Conservation (phyloP, 148 eudicot species). For the Simmondsia chinensis region DNA sequence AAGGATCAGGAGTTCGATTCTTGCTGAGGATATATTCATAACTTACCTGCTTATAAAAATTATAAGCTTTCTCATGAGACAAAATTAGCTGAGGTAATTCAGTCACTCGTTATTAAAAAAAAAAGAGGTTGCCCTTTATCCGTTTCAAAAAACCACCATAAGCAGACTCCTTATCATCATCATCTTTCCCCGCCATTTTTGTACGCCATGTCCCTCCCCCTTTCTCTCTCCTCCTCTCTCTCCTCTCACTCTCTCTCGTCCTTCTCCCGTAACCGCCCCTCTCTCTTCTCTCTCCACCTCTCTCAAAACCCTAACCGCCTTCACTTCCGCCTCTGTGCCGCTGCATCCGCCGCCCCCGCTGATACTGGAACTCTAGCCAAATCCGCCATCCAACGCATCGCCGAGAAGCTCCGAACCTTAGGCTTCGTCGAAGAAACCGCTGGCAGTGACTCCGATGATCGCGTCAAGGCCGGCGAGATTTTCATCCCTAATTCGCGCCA, state of each 20-base stretch:
- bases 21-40: no score
- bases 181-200: background rate
- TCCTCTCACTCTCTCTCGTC: conserved; percentile 3
- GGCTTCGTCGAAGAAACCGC: conserved; percentile 50
- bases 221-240: conserved; percentile 12
- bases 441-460: background rate
- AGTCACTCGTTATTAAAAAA: no score
- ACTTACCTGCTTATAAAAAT: no score
- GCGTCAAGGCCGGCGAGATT: conserved; percentile 37
- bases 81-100: no score
- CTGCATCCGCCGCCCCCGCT: conserved; percentile 7
- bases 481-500: conserved; percentile 61
- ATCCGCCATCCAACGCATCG: conserved; percentile 84
- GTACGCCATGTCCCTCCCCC: conserved; percentile 1
- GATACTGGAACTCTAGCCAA: conserved; percentile 31
- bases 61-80: no score
- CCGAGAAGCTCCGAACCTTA: conserved; percentile 81
- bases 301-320: conserved; percentile 12
- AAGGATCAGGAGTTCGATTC: no score
- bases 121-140: no score
- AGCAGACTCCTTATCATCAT: no score
- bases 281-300: conserved; percentile 5
- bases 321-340: conserved; percentile 12
- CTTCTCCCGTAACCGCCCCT: background rate
- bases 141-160: no score